A percentile compares a stretch with the other conserved stretches of the same genome.
phyloP scores from a whole-genome alignment of 1,284 basidiomycete genomes.

The Fomitiporia mediterranea region DNA sequence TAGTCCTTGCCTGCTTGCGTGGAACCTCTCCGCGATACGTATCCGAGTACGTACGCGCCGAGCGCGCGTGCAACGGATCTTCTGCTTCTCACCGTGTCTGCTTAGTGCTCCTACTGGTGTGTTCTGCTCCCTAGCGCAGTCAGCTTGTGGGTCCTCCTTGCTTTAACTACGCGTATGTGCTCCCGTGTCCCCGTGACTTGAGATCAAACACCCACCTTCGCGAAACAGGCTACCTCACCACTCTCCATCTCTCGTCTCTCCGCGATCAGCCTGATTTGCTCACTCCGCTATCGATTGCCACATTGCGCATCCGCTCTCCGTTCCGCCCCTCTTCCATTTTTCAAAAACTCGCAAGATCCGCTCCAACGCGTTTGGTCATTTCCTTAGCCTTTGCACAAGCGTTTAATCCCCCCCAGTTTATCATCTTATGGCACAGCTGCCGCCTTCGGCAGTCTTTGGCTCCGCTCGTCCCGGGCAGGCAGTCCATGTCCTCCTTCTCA shows the following conservation, averaged over 20 bases:
- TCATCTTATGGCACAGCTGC: slow-evolving; percentile 18
- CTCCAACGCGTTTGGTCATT: background rate
- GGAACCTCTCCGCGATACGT: background rate
- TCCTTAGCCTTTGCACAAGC: slow-evolving; percentile 4
- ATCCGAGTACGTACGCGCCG: background rate
- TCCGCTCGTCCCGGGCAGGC: slow-evolving; percentile 15
- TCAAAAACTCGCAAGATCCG: slow-evolving; percentile 4
- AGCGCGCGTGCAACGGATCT: background rate
- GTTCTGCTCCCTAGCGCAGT: slow-evolving; percentile 2
- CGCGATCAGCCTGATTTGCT: slow-evolving; percentile 12
- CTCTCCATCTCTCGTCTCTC: slow-evolving; percentile 5
- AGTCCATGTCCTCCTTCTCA: slow-evolving; percentile 21
- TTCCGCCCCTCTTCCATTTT: slow-evolving; percentile 1
- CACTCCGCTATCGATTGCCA: slow-evolving; percentile 8
- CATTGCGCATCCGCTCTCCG: background rate
- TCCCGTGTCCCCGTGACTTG: slow-evolving; percentile 17
- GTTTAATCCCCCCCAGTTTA: background rate
- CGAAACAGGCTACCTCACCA: background rate
- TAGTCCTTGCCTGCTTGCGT: background rate
- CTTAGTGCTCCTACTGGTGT: slow-evolving; percentile 1
- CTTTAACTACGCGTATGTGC: slow-evolving; percentile 12
- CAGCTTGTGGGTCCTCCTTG: slow-evolving; percentile 18
- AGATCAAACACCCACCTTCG: background rate
- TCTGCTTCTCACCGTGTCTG: slow-evolving; percentile 13
- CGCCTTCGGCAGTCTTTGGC: slow-evolving; percentile 20